Base-by-base conservation (phyloP, 768 basidiomycete genomes). In the Exsudoporus frostii region DNA sequence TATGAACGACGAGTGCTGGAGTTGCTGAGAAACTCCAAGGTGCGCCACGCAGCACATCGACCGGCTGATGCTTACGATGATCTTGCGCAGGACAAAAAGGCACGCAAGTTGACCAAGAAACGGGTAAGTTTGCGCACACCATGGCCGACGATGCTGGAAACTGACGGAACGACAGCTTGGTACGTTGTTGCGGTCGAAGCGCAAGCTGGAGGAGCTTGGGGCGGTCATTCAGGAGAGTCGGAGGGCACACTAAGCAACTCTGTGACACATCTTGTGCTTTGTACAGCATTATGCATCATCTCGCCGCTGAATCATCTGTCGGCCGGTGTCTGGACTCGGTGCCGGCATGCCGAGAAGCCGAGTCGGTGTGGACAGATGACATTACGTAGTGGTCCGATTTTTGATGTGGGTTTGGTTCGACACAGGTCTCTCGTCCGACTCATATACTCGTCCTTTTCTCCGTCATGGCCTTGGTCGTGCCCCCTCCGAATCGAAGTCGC, bases 1-100 rank as follows among this genome's bases (percentile, higher is more conserved):
- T 98, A 99, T 73, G 97, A 99, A 83, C 83, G 94, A 69, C 85
- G 97, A 64, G 94, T 98, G 51, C 84, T 99, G 89, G 97, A 99
- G 76, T 72, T 99, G 83, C 74, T 97, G 79, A 86, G 95, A 76
- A 98, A 97, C 84, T 94, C 92, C 59, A 97, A 96, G 81, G 90
- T 90, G 70, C 62, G 86, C 27, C 43, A 46, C 49, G 52, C 25
- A 5, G 24, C 17, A 5, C 9, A 17, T 9, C 4, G 13, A n/a
- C 50, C 2, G 0, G 19, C 19, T 27, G n/a, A 22, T 53, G 27
- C 29, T 57, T 20, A 51, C 34, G 7, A 13, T 40, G 30, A 19
- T 46, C 17, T 10, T 14, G 44, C 52, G 41, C 66, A 93, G 93
- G 96, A 99, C 74, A 99, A 99, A 86, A 98, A 96, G 78, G 96